Conservation (phyloP, 495 filamentous ascomycete species). For the Penicillium samsonianum region DNA sequence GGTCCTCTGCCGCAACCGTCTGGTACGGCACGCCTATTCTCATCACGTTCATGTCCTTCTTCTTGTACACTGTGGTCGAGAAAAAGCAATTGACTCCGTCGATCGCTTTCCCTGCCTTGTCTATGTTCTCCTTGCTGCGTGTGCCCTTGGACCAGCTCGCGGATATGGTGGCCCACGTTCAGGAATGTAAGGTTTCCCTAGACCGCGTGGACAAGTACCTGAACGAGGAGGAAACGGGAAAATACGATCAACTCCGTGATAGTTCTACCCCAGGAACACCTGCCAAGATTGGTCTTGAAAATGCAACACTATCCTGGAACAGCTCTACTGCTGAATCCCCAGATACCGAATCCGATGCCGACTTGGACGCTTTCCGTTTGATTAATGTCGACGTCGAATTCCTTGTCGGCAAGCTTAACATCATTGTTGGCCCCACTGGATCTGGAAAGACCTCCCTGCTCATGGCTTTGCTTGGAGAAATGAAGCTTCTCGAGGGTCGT, state of each 20-base stretch:
- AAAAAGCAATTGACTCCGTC: constrained; percentile 88
- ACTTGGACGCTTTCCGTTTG: constrained; percentile 69
- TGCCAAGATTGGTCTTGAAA: constrained; percentile 75
- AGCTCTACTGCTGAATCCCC: constrained; percentile 43
- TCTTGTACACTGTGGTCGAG: constrained; percentile 89
- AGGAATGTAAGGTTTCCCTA: constrained; percentile 95
- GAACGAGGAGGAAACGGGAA: constrained; percentile 92
- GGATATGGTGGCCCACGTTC: constrained; percentile 98
- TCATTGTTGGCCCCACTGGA: constrained; percentile 90
- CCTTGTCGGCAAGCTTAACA: constrained; percentile 76
- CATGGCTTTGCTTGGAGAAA: constrained; percentile 96
- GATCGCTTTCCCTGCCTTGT: constrained; percentile 93
- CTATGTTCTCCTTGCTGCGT: constrained; percentile 92
- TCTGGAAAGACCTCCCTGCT: constrained; percentile 93
- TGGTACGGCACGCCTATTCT: constrained; percentile 97
- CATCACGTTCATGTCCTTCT: constrained; percentile 94
- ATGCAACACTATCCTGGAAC: constrained; percentile 89
- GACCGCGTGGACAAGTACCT: constrained; percentile 96
- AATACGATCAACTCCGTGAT: constrained; percentile 80
- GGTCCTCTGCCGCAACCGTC: constrained; percentile 85
- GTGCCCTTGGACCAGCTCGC: constrained; percentile 94
- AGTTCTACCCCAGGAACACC: constrained; percentile 62
- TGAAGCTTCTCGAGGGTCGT: constrained; percentile 79
- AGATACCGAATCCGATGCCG: constrained; percentile 24
- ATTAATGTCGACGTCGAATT: constrained; percentile 79